Base-by-base conservation (phyloP, 164 flowering plant genomes). In the Piper longum region DNA sequence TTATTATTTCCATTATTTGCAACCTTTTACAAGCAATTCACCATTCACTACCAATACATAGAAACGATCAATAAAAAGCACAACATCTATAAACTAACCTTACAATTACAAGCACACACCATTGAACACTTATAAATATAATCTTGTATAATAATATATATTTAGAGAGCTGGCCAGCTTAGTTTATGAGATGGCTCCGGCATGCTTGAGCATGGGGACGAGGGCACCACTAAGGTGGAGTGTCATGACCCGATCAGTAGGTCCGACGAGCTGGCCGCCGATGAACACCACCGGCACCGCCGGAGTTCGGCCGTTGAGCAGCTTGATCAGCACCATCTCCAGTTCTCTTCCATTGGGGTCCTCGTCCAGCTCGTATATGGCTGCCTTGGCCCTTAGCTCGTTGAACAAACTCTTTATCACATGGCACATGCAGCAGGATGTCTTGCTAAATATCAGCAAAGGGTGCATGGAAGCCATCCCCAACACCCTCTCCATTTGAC, bases 361-460 rank as follows among this genome's bases (percentile, higher is more conserved):
- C 48, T 61, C 13, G 61, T 90, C 95, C 7, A 87, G 71, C 67
- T 83, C 86, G 64, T 77, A 54, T 55, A 83, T 70, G 40, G 64
- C 17, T 1, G 90, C 83, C 6, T 19, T 67, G 45, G 83, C 92
- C 14, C 83, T 76, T 3, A 85, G 83, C 51, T 83, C 95, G 41
- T 69, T 71, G 66, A 90, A 83, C 17, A 90, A 74, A 16, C 79
- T 80, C 68, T 76, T 77, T 63, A 90, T 86, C 3, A 95, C 80
- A 64, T 90, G 85, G 70, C 83, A 82, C 74, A 90, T 69, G 79
- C 92, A 86, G 57, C 95, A 87, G 4, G 89, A 72, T 77, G 85
- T 87, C 77, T 80, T 85, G 80, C 87, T 87, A 79, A 90, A 90
- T 14, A 90, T 82, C 73, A 87, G 82, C 39, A 90, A 82, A 2